Evolutionary conservation across 2,329 filamentous ascomycete genomes (phyloP), one percentile per base, ranked within the genome.

Genomic region (Verticillium nonalfalfae): DNA sequence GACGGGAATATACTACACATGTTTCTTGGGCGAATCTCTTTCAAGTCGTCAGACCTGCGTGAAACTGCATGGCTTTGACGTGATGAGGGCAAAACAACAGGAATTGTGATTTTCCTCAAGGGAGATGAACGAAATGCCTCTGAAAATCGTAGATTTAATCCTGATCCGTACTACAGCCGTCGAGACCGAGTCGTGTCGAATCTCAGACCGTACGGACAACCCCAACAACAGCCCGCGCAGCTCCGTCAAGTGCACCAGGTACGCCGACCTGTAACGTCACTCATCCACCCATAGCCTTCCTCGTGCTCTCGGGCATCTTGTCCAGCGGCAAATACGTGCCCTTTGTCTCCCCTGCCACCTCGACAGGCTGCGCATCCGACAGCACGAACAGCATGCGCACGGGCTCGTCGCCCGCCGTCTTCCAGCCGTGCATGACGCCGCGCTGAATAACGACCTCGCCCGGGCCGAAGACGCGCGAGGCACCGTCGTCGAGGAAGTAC

Each of bases 391-490:
- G n/a, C 45, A 52, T 52, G 0, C 45, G 45, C 7, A 52, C 45
- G 45, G 45, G 45, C 45, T 52, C 45, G 45, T 52, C 45, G 45
- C 45, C 45, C n/a, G 45, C 45, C 45, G 45, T 52, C 45, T 52
- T 52, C 66, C 66, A 67, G 11, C 59, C 74, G 69, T 80, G 78
- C 68, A 74, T 76, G 6, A 77, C 79, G 7, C 72, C 78, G 55
- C 79, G 69, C 68, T 81, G 79, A 36, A 81, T 74, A 31, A 75
- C 74, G 33, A 80, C 70, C 66, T 81, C 79, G 5, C 79, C 79
- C 52, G 72, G 69, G 57, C 71, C 67, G 70, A 81, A 69, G 7
- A 71, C 57, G 33, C 70, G 69, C 58, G 64, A 71, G 39, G 75
- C 77, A 10, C 78, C 78, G 31, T 73, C 74, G 63, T 81, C 79